These are phyloP conservation scores for Coriolopsis trogii DNA, from an alignment of 1,284 basidiomycete genomes.

Conservation along the genomic window DNA sequence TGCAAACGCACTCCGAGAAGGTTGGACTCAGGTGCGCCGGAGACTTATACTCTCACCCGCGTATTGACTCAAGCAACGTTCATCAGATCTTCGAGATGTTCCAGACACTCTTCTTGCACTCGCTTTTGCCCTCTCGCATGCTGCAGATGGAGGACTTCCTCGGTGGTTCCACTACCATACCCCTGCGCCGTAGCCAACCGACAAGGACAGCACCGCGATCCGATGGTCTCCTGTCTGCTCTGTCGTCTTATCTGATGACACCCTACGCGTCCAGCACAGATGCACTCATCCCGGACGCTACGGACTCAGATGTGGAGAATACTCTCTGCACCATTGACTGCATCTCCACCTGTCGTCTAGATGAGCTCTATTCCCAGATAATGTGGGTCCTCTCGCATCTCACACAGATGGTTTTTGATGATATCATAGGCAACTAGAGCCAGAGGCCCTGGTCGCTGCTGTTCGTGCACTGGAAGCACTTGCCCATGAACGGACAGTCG, in stretches of 20 bases:
- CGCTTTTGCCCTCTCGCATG: constrained; percentile 86
- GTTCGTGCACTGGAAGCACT: constrained; percentile 88
- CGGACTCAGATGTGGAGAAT: constrained; percentile 90
- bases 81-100: constrained; percentile 95
- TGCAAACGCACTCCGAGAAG: constrained; percentile 91
- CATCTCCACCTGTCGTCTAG: constrained; percentile 90
- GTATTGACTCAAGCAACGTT: constrained; percentile 2
- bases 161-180: constrained; percentile 87
- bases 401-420: not conserved
- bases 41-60: not conserved
- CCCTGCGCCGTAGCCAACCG: constrained; percentile 77
- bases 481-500: constrained; percentile 84
- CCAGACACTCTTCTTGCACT: constrained; percentile 94
- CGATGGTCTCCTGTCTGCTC: constrained; percentile 90
- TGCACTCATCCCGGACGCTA: constrained; percentile 77
- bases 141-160: constrained; percentile 98
- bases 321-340: constrained; percentile 96
- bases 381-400: constrained; percentile 58
- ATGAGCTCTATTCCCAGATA: constrained; percentile 93
- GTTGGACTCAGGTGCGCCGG: constrained; percentile 81
- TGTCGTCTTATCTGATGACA: constrained; percentile 97
- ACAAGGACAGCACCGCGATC: constrained; percentile 66
- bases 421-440: constrained; percentile 65
- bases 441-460: constrained; percentile 81
- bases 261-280: constrained; percentile 83